Evolutionary conservation across 2,329 filamentous ascomycete species (phyloP), one percentile per base, ranked within the genome.

Genomic region (Trichoderma cornu-damae): DNA sequence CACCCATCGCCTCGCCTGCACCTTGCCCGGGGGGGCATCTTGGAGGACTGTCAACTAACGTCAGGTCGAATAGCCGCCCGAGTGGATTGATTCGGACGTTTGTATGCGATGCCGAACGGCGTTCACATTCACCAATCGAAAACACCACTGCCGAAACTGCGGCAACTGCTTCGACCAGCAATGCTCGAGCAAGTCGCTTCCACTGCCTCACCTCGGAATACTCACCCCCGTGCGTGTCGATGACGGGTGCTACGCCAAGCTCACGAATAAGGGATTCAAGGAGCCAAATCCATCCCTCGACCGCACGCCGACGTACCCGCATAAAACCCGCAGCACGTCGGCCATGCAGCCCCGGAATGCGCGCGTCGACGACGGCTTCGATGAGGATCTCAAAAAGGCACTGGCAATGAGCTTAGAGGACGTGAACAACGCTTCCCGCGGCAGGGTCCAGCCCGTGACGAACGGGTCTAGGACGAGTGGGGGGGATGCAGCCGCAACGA

Each of bases 381-480:
- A 99, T 69, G 92, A 96, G 62, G 94, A 99, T 69, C 76, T 99
- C 60, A 96, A 96, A 71, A 88, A 86, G 67, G 94, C 94, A 1
- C 74, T 99, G 60, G 90, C 96, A 60, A 96, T 99, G 93, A 99
- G 94, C 67, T 74, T 99, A 64, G 94, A 99, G 67, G 94, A 99
- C 64, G 89, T 90, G 37, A 89, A 92, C 69, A 85, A 81, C 40
- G 86, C 89, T 66, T 80, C 82, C 7, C 82, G 84, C 22, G 89
- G 87, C 18, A 95, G 92, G 69, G 83, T 87, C 11, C 80, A 89
- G 14, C 88, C 78, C 2, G 64, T 67, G 32, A 67, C 71, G 7
- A 77, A 75, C 32, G 69, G 67, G 3, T 69, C 67, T 61, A 72
- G 68, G 63, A 67, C 65, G 63, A 79, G 72, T 57, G 73, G 61